Evolutionary conservation across 1,284 basidiomycete genomes (phyloP).

Genomic region (Fomitopsis betulina): DNA sequence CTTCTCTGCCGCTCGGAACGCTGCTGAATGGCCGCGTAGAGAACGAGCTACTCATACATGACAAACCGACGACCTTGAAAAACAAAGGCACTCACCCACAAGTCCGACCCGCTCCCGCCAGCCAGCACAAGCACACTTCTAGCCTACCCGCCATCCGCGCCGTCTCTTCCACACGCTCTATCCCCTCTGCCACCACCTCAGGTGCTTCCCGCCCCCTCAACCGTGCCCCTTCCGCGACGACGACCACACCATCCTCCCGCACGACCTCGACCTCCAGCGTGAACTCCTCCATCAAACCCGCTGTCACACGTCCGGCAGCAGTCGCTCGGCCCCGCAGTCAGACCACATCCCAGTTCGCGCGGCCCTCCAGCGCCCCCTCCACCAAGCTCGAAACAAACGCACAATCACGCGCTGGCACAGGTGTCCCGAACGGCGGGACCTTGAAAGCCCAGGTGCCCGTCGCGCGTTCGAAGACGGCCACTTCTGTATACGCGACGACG

Average conservation of each 20-base stretch:
- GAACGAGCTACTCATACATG: background rate
- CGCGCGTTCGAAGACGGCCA: background rate
- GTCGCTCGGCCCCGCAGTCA: background rate
- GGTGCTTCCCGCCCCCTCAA: background rate
- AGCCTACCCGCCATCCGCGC: background rate
- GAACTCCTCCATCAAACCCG: background rate
- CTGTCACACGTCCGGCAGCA: background rate
- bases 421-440: background rate
- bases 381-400: background rate
- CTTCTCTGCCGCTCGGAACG: background rate
- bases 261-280: background rate
- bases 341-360: background rate
- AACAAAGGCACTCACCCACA: background rate
- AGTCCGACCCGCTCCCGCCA: background rate
- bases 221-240: background rate
- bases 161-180: background rate
- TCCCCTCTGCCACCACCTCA: background rate
- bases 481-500: background rate
- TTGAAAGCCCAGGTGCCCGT: background rate
- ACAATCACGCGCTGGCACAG: background rate
- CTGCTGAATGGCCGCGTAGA: background rate
- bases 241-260: background rate
- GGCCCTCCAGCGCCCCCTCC: background rate
- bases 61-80: constrained; percentile 11
- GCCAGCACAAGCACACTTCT: background rate